Evolutionary conservation across 495 filamentous ascomycete genomes (phyloP).

Genomic region (Podospora bellae-mahoneyi): DNA sequence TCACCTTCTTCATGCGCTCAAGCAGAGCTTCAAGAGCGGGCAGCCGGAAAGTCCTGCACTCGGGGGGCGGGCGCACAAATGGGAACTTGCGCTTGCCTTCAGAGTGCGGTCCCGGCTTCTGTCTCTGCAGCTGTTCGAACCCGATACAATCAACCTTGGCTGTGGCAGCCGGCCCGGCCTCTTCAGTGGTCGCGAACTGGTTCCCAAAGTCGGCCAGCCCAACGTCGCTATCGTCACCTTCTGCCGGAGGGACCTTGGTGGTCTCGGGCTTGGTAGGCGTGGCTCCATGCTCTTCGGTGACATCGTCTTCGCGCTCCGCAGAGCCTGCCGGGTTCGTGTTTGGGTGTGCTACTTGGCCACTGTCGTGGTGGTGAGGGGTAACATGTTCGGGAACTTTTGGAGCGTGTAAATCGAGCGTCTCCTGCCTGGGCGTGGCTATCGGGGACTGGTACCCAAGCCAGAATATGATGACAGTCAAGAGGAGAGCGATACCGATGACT

Average conservation of each 20-base stretch:
- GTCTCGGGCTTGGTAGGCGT: not conserved
- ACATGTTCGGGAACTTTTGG: not conserved
- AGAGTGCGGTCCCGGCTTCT: slow-evolving; percentile 38
- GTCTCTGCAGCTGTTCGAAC: slow-evolving; percentile 24
- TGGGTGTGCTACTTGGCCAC: not conserved
- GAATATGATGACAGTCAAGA: slow-evolving; percentile 21
- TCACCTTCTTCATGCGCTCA: slow-evolving; percentile 42
- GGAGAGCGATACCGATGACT: slow-evolving; percentile 17
- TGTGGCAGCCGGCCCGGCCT: not conserved
- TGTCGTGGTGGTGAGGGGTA: not conserved
- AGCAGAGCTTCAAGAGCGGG: slow-evolving; percentile 52
- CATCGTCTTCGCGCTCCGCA: not conserved
- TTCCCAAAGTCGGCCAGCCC: not conserved
- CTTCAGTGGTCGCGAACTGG: not conserved
- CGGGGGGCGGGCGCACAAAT: slow-evolving; percentile 52
- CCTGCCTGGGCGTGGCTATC: not conserved
- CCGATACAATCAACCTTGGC: slow-evolving; percentile 14
- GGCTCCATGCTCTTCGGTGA: not conserved
- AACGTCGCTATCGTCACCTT: not conserved
- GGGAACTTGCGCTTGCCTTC: slow-evolving; percentile 47
- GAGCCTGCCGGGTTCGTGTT: not conserved
- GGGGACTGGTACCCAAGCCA: slow-evolving; percentile 22
- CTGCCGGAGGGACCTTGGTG: not conserved
- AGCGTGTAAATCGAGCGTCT: slow-evolving; percentile 11
- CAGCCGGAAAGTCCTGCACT: slow-evolving; percentile 57